A percentile compares a stretch with the other conserved stretches of the same genome.
Evolutionary conservation across 495 filamentous ascomycete genomes (phyloP).

Genomic region (Filosporella fistucella): DNA sequence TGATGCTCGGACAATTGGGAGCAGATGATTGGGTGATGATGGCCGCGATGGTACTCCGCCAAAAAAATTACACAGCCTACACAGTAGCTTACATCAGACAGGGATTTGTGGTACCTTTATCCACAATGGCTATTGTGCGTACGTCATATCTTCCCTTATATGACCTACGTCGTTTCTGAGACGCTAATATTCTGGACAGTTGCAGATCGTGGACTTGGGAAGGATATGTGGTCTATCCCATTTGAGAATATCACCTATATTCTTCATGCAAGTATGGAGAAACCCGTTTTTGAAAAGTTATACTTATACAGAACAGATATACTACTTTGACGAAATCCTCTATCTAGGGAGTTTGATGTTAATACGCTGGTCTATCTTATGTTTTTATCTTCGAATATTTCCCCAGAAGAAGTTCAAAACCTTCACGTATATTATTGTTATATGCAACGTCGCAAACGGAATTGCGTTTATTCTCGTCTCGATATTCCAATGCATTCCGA

Average conservation of each 20-base stretch:
- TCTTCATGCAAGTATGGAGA: background rate
- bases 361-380: slow-evolving; percentile 13
- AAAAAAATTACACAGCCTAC: background rate
- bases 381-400: slow-evolving; percentile 17
- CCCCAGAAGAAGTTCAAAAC: background rate
- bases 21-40: slow-evolving; percentile 13
- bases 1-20: background rate
- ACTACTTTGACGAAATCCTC: slow-evolving; percentile 8
- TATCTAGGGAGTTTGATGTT: slow-evolving; percentile 10
- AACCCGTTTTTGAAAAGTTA: background rate
- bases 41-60: slow-evolving; percentile 1
- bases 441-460: background rate
- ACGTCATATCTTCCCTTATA: slow-evolving; percentile 1
- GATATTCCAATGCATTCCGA: slow-evolving; percentile 23
- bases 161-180: background rate
- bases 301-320: slow-evolving; percentile 4
- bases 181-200: slow-evolving; percentile 17
- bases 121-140: slow-evolving; percentile 13
- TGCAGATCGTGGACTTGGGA: slow-evolving; percentile 36
- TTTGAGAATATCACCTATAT: slow-evolving; percentile 37
- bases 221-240: slow-evolving; percentile 42
- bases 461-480: slow-evolving; percentile 2
- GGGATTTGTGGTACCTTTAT: slow-evolving; percentile 12
- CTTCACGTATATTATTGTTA: slow-evolving; percentile 2
- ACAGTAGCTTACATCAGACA: slow-evolving; percentile 4